Conservation (phyloP, 768 basidiomycete genomes). For the Kwoniella dendrophila region DNA sequence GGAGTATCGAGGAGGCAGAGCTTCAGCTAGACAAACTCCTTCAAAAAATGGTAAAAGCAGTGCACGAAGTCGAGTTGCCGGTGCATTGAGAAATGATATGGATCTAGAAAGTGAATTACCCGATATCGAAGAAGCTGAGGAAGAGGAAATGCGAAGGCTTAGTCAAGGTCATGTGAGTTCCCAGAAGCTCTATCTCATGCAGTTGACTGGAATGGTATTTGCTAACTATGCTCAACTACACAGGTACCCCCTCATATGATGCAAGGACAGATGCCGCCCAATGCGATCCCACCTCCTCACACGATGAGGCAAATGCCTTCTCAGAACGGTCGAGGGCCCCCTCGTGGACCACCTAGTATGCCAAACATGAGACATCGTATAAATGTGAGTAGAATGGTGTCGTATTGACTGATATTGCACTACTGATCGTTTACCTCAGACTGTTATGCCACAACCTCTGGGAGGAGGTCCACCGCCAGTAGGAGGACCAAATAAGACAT, state of each 20-base stretch:
- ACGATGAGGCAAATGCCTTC: slow-evolving; percentile 8
- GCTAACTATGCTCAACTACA: too few relatives aligned
- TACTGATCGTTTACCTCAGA: slow-evolving; percentile 14
- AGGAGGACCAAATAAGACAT: slow-evolving; percentile 19
- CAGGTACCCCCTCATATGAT: slow-evolving; percentile 21
- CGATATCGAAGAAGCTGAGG: slow-evolving; percentile 40
- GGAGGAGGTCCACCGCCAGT: slow-evolving; percentile 21
- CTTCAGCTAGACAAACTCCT: slow-evolving; percentile 25
- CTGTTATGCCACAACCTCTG: slow-evolving; percentile 41
- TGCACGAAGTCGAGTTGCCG: slow-evolving; percentile 45
- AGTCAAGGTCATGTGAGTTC: slow-evolving; percentile 15
- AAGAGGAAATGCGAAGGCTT: slow-evolving; percentile 18
- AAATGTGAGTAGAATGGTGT: slow-evolving; percentile 21
- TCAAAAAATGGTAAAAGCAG: slow-evolving; percentile 3
- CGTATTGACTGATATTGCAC: not conserved
- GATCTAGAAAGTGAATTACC: slow-evolving; percentile 43
- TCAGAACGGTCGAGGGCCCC: slow-evolving; percentile 5
- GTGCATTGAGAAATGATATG: slow-evolving; percentile 41
- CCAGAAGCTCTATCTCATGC: not conserved
- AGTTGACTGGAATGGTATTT: not conserved
- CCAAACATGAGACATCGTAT: slow-evolving; percentile 34
- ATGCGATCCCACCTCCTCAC: slow-evolving; percentile 12
- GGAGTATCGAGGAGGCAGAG: slow-evolving; percentile 1
- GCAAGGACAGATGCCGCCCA: too few relatives aligned
- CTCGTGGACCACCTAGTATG: slow-evolving; percentile 37